Percentiles rank a stretch among this genome's conserved stretches.
Conservation (phyloP, 2,329 filamentous ascomycete species). For the Aplosporella prunicola region DNA sequence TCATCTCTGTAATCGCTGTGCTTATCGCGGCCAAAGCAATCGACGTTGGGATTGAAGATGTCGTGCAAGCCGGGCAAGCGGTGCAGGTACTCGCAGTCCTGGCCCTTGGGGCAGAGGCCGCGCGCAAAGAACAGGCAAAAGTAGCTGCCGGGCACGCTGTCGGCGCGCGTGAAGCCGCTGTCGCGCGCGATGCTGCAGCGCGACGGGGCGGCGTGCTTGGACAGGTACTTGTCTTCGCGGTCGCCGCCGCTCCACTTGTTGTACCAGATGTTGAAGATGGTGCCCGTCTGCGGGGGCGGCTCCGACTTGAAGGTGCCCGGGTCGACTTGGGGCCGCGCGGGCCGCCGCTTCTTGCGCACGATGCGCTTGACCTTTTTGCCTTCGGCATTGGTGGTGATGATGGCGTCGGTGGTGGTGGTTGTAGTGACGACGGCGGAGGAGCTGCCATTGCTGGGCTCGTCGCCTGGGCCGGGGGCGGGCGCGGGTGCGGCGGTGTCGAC, state of each 20-base stretch:
- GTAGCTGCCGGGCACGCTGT: conserved; percentile 53
- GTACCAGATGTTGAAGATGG: conserved; percentile 72
- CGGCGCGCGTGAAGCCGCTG: conserved; percentile 41
- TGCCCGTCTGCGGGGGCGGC: conserved; percentile 83
- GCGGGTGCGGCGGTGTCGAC: neutral
- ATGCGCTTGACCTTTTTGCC: conserved; percentile 77
- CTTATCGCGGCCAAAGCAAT: conserved; percentile 92
- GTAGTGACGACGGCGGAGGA: conserved; percentile 11
- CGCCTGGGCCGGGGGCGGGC: neutral
- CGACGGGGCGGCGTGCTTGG: conserved; percentile 69
- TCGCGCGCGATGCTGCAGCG: conserved; percentile 78
- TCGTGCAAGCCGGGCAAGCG: conserved; percentile 79
- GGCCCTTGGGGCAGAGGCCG: conserved; percentile 73
- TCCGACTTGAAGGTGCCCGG: conserved; percentile 72
- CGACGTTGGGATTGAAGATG: conserved; percentile 84
- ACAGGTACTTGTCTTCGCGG: conserved; percentile 81
- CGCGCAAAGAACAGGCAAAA: conserved; percentile 90
- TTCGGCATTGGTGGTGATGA: conserved; percentile 26
- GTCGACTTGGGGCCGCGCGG: conserved; percentile 85
- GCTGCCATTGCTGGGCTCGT: conserved; percentile 1
- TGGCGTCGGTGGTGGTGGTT: conserved; percentile 14
- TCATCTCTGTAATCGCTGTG: conserved; percentile 89
- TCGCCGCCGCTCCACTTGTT: conserved; percentile 98
- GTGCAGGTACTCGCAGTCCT: conserved; percentile 91
- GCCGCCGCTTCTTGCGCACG: conserved; percentile 79